These are phyloP conservation scores for Flaveria sonorensis DNA, from an alignment of 129 eudicot genomes.

Conservation along the genomic window DNA sequence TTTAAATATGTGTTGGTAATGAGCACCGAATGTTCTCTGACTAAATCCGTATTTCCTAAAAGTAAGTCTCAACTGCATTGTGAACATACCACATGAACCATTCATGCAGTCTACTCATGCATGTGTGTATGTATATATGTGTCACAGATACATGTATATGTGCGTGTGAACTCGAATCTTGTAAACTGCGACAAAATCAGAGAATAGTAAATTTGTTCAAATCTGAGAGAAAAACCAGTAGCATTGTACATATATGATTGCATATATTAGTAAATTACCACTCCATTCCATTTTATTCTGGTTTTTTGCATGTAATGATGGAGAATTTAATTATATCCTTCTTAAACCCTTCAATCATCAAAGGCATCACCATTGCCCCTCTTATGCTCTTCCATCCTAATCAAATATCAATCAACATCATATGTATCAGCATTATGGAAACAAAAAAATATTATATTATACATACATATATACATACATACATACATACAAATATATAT, in stretches of 20 bases:
- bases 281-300: conserved; percentile 26
- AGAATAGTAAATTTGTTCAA: not conserved
- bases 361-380: conserved; percentile 83
- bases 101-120: no score
- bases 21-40: no score
- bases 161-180: no score
- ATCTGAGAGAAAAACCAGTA: not conserved
- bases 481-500: no score
- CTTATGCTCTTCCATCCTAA: conserved; percentile 86
- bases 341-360: conserved; percentile 83
- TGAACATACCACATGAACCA: no score
- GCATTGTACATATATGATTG: not conserved
- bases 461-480: not conserved
- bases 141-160: no score
- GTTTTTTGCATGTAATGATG: conserved; percentile 74
- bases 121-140: no score
- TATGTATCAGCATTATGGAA: not conserved
- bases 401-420: conserved; percentile 6
- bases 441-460: not conserved
- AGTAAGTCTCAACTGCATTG: no score
- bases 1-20: no score
- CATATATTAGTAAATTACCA: no score
- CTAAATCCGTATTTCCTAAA: no score
- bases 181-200: no score
- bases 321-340: conserved; percentile 75